phyloP scores from a whole-genome alignment of 116 monocot species.

The Dioscorea cayenensis region DNA sequence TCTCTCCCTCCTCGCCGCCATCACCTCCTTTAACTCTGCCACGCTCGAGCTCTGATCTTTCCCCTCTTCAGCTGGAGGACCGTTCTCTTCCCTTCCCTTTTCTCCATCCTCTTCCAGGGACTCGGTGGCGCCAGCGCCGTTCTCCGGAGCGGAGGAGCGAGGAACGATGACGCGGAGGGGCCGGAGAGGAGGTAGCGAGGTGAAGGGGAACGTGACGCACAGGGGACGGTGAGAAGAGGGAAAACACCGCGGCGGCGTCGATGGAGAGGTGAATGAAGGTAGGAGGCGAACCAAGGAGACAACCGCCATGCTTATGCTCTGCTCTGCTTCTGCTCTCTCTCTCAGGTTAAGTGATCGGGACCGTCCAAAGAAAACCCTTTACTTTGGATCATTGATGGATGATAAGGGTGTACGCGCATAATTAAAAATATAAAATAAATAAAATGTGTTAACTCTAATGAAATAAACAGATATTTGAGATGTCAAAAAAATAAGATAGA shows the following conservation, averaged over 20 bases:
- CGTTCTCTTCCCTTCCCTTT: background rate
- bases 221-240: background rate
- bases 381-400: no score
- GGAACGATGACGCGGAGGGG: background rate
- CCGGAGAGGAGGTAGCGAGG: background rate
- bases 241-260: background rate
- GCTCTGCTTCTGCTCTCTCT: no score
- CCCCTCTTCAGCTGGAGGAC: background rate
- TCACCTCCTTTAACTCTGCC: constrained; percentile 43
- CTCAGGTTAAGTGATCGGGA: background rate
- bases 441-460: no score
- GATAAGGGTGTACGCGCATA: no score
- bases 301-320: background rate
- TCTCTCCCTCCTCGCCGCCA: constrained; percentile 34
- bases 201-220: background rate
- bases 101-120: background rate
- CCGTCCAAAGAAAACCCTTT: no score
- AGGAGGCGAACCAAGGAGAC: background rate
- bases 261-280: background rate
- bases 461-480: no score
- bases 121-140: background rate
- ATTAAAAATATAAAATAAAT: no score
- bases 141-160: constrained; percentile 1
- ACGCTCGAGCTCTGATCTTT: background rate
- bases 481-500: no score